Conservation (phyloP, 164 flowering plant genomes). For the Nymphaea thermarum region DNA sequence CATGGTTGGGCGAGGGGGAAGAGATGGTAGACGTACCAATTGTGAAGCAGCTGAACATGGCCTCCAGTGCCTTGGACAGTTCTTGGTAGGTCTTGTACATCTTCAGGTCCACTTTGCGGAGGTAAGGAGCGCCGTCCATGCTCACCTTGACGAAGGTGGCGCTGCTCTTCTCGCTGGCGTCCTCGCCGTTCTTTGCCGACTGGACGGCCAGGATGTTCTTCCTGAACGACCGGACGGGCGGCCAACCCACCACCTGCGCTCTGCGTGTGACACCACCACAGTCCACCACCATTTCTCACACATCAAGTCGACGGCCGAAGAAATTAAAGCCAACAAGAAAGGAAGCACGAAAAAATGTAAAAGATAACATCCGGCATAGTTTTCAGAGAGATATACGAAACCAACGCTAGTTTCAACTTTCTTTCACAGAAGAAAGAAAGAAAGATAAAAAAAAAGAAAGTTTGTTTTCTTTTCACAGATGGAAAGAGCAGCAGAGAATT, state of each 20-base stretch:
- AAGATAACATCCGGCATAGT: neutral
- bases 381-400: neutral
- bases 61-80: constrained; percentile 48
- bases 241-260: constrained; percentile 68
- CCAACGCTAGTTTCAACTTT: too few relatives aligned
- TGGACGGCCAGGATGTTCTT: constrained; percentile 44
- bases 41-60: constrained; percentile 65
- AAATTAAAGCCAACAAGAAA: neutral
- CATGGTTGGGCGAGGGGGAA: neutral
- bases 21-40: constrained; percentile 23
- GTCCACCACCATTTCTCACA: neutral
- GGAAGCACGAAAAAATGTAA: neutral
- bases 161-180: constrained; percentile 11
- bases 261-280: constrained; percentile 4
- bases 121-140: constrained; percentile 71
- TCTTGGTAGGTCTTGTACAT: constrained; percentile 53
- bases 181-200: constrained; percentile 20
- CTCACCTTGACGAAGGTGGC: constrained; percentile 57
- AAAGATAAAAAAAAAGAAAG: neutral
- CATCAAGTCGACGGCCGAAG: neutral
- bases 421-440: neutral
- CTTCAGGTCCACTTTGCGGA: constrained; percentile 65
- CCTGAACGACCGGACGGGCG: constrained; percentile 61
- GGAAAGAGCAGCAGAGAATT: too few relatives aligned
- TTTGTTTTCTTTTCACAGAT: too few relatives aligned